These are phyloP conservation scores for Jackrogersella multiformis DNA, from an alignment of 495 filamentous ascomycete species.

Conservation along the genomic window DNA sequence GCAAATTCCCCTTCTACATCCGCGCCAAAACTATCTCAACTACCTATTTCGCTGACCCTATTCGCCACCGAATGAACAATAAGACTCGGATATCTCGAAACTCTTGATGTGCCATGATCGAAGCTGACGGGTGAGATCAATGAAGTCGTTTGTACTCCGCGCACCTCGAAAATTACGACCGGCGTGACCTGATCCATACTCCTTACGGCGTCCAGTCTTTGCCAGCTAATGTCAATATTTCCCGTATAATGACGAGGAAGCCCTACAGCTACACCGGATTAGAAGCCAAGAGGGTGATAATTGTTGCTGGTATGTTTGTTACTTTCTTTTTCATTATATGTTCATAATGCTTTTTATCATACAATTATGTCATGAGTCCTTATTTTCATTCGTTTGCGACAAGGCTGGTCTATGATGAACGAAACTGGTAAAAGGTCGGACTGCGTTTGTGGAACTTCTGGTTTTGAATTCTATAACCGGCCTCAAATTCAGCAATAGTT, in stretches of 20 bases:
- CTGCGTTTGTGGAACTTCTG: conserved; percentile 54
- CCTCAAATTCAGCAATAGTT: conserved; percentile 39
- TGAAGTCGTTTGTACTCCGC: not conserved
- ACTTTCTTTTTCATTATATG: not conserved
- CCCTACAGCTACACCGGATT: conserved; percentile 7
- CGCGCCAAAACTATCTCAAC: conserved; percentile 6
- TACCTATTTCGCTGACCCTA: not conserved
- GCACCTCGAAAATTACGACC: conserved; percentile 12
- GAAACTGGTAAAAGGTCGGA: conserved; percentile 71
- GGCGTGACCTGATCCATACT: conserved; percentile 25
- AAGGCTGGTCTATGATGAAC: conserved; percentile 63
- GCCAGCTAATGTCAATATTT: conserved; percentile 7
- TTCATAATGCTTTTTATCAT: not conserved
- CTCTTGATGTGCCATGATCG: conserved; percentile 2
- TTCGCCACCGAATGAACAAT: not conserved
- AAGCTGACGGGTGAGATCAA: not conserved
- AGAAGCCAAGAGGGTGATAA: conserved; percentile 7
- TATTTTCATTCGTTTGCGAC: conserved; percentile 10
- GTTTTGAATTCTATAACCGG: conserved; percentile 43
- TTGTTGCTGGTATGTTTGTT: conserved; percentile 20
- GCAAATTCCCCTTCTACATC: conserved; percentile 28
- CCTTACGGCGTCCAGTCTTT: conserved; percentile 11
- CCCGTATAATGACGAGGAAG: conserved; percentile 29
- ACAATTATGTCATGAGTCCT: not conserved
- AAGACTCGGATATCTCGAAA: not conserved